A percentile compares a stretch with the other conserved stretches of the same genome.
Evolutionary conservation across 2,329 filamentous ascomycete genomes (phyloP).

Genomic region (Aspergillus proliferans): DNA sequence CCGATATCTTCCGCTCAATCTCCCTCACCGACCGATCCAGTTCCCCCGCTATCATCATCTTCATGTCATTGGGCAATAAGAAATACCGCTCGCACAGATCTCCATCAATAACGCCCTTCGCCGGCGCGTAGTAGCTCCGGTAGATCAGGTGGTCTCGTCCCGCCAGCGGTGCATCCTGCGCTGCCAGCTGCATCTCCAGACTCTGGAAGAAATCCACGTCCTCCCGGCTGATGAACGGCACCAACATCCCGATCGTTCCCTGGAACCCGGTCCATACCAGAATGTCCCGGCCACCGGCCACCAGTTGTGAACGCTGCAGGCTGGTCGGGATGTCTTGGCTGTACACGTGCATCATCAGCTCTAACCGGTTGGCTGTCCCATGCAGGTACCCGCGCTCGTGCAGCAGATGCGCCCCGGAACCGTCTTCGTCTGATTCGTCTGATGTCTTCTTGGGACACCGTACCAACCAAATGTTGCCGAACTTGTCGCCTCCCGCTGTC

Average conservation of each 20-base stretch:
- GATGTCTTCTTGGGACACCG: constrained; percentile 81
- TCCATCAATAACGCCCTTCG: constrained; percentile 94
- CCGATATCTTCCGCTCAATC: constrained; percentile 91
- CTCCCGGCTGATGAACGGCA: constrained; percentile 85
- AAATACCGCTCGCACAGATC: constrained; percentile 92
- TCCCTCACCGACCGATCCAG: constrained; percentile 84
- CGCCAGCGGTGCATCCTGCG: constrained; percentile 78
- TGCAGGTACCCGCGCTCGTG: constrained; percentile 87
- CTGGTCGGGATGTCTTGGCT: constrained; percentile 87
- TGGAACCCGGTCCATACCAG: constrained; percentile 91
- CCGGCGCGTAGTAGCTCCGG: constrained; percentile 88
- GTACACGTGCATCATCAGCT: constrained; percentile 82
- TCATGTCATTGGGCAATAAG: constrained; percentile 76
- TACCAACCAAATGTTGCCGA: constrained; percentile 91
- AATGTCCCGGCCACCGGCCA: constrained; percentile 86
- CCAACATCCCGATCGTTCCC: constrained; percentile 86
- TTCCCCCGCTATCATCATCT: constrained; percentile 90
- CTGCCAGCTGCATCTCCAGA: constrained; percentile 79
- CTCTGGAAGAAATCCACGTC: constrained; percentile 98
- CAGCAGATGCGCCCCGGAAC: constrained; percentile 80
- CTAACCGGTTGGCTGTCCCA: constrained; percentile 76
- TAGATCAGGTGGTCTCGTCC: constrained; percentile 95
- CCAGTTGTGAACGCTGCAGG: constrained; percentile 80
- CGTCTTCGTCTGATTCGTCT: constrained; percentile 85
- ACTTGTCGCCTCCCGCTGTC: constrained; percentile 90